Evolutionary conservation across 192 early-diverging fungal species (phyloP).

Genomic region (Gonapodya sp.): DNA sequence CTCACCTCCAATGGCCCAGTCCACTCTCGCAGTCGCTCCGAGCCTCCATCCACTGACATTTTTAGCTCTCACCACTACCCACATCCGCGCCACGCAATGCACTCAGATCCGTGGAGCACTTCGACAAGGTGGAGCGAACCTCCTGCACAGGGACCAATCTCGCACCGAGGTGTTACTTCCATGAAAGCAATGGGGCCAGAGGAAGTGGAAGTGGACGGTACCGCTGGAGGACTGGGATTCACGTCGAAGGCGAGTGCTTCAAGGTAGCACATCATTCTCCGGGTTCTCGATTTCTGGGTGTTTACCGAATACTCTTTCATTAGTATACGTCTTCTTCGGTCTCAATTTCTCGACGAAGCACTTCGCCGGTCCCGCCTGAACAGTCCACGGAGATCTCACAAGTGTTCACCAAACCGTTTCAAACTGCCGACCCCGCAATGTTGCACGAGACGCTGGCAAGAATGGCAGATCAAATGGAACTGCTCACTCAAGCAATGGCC

Average conservation of each 20-base stretch:
- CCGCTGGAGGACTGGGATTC: background rate
- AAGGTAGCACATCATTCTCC: too few relatives aligned
- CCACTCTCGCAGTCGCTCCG: background rate
- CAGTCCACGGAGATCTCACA: slow-evolving; percentile 13
- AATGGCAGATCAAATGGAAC: slow-evolving; percentile 39
- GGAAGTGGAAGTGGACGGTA: background rate
- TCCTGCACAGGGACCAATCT: background rate
- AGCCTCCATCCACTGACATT: background rate
- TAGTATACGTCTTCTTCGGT: too few relatives aligned
- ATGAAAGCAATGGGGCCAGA: background rate
- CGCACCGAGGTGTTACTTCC: background rate
- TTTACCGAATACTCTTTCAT: too few relatives aligned
- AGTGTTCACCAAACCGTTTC: slow-evolving; percentile 20
- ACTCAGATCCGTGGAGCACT: background rate
- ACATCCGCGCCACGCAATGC: background rate
- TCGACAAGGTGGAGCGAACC: background rate
- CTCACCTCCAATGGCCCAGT: background rate
- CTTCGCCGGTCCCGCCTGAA: too few relatives aligned
- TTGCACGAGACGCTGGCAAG: slow-evolving; percentile 32
- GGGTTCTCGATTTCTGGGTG: too few relatives aligned
- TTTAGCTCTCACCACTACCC: background rate
- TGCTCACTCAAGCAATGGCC: slow-evolving; percentile 50
- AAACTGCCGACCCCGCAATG: slow-evolving; percentile 30
- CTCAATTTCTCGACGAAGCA: too few relatives aligned
- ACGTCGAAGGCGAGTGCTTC: background rate